Evolutionary conservation across 352 stramenopile genomes (phyloP).

Genomic region (Globisporangium nagaii): DNA sequence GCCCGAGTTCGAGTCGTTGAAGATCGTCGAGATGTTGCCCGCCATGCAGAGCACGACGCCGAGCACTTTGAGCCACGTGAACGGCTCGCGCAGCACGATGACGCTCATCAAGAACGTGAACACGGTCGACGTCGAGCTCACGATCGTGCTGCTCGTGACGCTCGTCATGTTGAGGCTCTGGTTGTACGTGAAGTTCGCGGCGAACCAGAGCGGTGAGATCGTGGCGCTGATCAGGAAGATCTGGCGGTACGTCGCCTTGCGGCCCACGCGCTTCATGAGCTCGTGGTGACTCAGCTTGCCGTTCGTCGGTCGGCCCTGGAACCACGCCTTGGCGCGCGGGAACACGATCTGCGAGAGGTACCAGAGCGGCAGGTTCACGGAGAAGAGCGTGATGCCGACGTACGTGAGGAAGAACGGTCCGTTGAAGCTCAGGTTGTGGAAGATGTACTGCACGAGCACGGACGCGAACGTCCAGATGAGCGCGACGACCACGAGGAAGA

Average conservation of each 20-base stretch:
- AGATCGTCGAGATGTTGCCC: conserved; percentile 85
- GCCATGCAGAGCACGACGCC: conserved; percentile 87
- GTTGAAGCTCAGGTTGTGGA: conserved; percentile 82
- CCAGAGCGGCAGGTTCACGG: conserved; percentile 75
- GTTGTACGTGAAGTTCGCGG: conserved; percentile 95
- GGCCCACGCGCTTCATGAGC: conserved; percentile 21
- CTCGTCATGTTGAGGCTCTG: conserved; percentile 88
- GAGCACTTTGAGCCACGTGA: conserved; percentile 78
- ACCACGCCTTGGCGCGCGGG: conserved; percentile 28
- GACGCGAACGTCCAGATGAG: conserved; percentile 83
- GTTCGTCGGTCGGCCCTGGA: conserved; percentile 26
- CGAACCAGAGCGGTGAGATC: conserved; percentile 93
- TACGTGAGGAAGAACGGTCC: conserved; percentile 88
- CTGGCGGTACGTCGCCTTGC: conserved; percentile 34
- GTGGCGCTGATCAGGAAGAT: conserved; percentile 39
- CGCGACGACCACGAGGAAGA: conserved; percentile 70
- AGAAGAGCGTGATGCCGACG: conserved; percentile 83
- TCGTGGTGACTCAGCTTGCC: conserved; percentile 32
- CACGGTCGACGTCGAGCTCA: conserved; percentile 90
- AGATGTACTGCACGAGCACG: conserved; percentile 88
- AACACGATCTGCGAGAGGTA: conserved; percentile 53
- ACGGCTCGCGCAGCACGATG: conserved; percentile 73
- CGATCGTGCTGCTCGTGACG: conserved; percentile 94
- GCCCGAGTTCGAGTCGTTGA: conserved; percentile 58
- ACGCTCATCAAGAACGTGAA: conserved; percentile 93